Evolutionary conservation across 2,329 filamentous ascomycete species (phyloP).

Genomic region (Incumbomyces delicatus): DNA sequence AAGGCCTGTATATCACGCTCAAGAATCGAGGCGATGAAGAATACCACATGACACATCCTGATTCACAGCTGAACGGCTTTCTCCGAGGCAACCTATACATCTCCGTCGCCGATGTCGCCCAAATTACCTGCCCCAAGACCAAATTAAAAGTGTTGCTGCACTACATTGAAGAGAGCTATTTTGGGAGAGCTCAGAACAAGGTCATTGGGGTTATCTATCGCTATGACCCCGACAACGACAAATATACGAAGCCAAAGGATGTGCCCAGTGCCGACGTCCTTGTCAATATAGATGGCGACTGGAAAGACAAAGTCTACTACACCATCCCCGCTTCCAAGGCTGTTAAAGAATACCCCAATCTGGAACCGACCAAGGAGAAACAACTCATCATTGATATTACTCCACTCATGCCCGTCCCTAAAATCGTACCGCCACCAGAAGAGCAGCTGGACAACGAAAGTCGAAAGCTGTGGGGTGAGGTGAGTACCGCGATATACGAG

Average conservation of each 20-base stretch:
- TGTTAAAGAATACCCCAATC: conserved; percentile 27
- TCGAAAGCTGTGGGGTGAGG: conserved; percentile 73
- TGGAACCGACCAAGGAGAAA: conserved; percentile 44
- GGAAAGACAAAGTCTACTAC: conserved; percentile 64
- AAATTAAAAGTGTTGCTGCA: conserved; percentile 84
- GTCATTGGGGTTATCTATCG: conserved; percentile 85
- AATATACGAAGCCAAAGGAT: conserved; percentile 68
- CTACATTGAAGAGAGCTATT: conserved; percentile 91
- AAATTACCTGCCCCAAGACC: conserved; percentile 80
- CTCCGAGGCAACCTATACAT: conserved; percentile 80
- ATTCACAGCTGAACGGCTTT: conserved; percentile 83
- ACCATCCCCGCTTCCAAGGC: conserved; percentile 28
- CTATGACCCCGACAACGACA: conserved; percentile 80
- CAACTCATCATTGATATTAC: conserved; percentile 77
- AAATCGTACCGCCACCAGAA: conserved; percentile 66
- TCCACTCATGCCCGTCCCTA: conserved; percentile 70
- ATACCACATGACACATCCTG: conserved; percentile 89
- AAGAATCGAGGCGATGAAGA: conserved; percentile 74
- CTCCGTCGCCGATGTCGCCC: conserved; percentile 81
- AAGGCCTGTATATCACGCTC: conserved; percentile 88
- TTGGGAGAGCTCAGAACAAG: conserved; percentile 82
- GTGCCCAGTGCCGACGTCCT: conserved; percentile 78
- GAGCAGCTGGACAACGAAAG: conserved; percentile 83
- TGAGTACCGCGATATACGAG: conserved; percentile 72
- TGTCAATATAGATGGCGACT: conserved; percentile 71